Evolutionary conservation across 2,329 filamentous ascomycete species (phyloP).

Genomic region (Colletotrichum camelliae): DNA sequence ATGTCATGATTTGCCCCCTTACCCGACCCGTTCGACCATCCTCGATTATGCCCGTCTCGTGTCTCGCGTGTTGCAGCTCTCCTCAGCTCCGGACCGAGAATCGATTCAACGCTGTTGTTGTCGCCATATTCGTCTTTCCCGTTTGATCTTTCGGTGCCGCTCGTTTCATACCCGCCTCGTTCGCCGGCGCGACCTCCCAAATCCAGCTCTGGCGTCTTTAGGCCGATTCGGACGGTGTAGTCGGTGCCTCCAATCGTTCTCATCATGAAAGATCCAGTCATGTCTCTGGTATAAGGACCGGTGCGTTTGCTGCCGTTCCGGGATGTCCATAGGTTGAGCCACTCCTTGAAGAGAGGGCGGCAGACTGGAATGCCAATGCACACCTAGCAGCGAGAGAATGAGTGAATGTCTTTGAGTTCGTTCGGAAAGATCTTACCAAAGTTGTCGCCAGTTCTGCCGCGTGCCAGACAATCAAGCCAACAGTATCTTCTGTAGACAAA

Average conservation of each 20-base stretch:
- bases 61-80: not conserved
- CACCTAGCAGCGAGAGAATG: slow-evolving; percentile 19
- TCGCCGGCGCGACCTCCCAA: not conserved
- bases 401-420: not conserved
- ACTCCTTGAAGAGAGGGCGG: slow-evolving; percentile 37
- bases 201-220: slow-evolving; percentile 10
- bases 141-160: not conserved
- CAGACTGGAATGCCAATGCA: slow-evolving; percentile 45
- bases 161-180: not conserved
- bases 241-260: slow-evolving; percentile 17
- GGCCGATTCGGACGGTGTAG: slow-evolving; percentile 8
- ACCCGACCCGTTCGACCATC: not conserved
- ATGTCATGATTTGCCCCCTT: not conserved
- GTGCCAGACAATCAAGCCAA: slow-evolving; percentile 41
- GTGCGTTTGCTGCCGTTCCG: not conserved
- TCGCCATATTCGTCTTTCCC: slow-evolving; percentile 2
- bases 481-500: slow-evolving; percentile 35
- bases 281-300: slow-evolving; percentile 5
- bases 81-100: not conserved
- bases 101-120: slow-evolving; percentile 12
- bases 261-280: slow-evolving; percentile 12
- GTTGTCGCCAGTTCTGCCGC: slow-evolving; percentile 43
- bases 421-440: slow-evolving; percentile 23
- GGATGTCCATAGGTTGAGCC: slow-evolving; percentile 2
- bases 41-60: not conserved